A percentile compares a stretch with the other conserved stretches of the same genome.
Evolutionary conservation across 306 rosid genomes (phyloP).

Genomic region (Pyrus betulifolia): DNA sequence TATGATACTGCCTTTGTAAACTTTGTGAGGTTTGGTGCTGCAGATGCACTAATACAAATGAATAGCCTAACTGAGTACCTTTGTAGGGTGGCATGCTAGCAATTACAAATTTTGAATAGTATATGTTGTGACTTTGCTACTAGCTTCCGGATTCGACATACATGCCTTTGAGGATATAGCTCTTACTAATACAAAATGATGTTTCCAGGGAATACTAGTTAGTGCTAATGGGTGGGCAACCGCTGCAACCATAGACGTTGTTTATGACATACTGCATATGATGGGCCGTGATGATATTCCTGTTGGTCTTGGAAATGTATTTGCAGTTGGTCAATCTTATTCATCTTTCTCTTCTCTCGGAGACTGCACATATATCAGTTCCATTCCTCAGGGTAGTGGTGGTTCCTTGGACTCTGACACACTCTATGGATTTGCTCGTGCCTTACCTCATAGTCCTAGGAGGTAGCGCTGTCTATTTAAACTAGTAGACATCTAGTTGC

Average conservation of each 20-base stretch:
- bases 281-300: conserved; percentile 62
- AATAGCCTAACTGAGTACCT: not conserved
- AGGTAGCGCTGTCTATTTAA: conserved; percentile 19
- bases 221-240: no score
- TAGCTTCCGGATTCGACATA: no score
- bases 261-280: conserved; percentile 62
- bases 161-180: no score
- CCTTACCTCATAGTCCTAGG: conserved; percentile 57
- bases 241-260: no score
- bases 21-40: not conserved
- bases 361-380: conserved; percentile 36
- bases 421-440: conserved; percentile 52
- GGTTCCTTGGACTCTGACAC: conserved; percentile 62
- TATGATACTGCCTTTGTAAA: not conserved
- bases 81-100: not conserved
- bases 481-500: no score
- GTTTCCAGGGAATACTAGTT: no score
- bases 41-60: not conserved
- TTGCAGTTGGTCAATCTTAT: conserved; percentile 35
- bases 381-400: conserved; percentile 53
- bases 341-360: conserved; percentile 27
- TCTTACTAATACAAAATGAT: no score
- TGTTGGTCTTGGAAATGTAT: conserved; percentile 49
- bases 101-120: no score
- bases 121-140: no score